These are phyloP conservation scores for Pholiota conissans DNA, from an alignment of 768 basidiomycete species.

Conservation along the genomic window DNA sequence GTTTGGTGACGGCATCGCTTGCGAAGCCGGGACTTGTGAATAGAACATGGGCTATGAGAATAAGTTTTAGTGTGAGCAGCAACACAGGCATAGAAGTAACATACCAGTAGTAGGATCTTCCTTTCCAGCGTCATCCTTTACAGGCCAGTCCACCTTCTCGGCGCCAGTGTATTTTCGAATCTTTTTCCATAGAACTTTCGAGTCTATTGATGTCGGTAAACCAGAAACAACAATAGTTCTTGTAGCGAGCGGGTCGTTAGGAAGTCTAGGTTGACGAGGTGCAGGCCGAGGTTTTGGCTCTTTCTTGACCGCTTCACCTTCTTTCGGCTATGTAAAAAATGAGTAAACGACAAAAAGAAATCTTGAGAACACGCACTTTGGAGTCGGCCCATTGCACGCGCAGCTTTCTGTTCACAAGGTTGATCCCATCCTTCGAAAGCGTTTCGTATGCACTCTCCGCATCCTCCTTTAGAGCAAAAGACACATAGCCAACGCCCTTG, in stretches of 20 bases:
- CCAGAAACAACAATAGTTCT: constrained; percentile 80
- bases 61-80: not conserved
- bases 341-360: constrained; percentile 5
- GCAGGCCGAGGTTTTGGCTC: constrained; percentile 41
- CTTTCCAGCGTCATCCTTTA: constrained; percentile 44
- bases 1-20: constrained; percentile 67
- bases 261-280: constrained; percentile 30
- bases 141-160: constrained; percentile 73
- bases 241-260: constrained; percentile 78
- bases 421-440: constrained; percentile 63
- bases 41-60: constrained; percentile 60
- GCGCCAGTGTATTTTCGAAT: constrained; percentile 78
- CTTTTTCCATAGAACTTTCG: constrained; percentile 82
- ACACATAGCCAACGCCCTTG: constrained; percentile 96
- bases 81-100: constrained; percentile 18
- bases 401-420: constrained; percentile 65
- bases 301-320: constrained; percentile 32
- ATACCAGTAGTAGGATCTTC: constrained; percentile 52
- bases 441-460: constrained; percentile 73
- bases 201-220: constrained; percentile 60
- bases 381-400: constrained; percentile 80
- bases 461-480: constrained; percentile 88
- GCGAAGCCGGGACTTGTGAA: constrained; percentile 72
- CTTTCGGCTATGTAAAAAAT: constrained; percentile 41
- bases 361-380: constrained; percentile 49